These are phyloP conservation scores for Fagus crenata DNA, from an alignment of 306 rosid genomes.

Conservation along the genomic window DNA sequence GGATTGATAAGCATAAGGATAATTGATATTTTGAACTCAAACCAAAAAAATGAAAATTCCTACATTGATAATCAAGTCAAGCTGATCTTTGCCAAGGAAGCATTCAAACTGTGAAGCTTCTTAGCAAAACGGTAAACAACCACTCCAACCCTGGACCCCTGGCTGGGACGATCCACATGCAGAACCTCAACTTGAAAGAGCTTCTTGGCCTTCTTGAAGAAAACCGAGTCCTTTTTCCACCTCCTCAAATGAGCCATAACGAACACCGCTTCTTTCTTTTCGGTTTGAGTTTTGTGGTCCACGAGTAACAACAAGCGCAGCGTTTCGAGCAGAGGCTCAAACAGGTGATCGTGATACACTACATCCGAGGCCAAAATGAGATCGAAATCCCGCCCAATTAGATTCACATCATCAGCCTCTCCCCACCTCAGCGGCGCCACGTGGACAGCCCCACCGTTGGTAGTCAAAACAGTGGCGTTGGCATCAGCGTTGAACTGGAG, in stretches of 20 bases:
- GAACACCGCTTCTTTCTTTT: slow-evolving; percentile 42
- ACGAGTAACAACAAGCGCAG: slow-evolving; percentile 42
- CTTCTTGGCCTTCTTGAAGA: slow-evolving; percentile 83
- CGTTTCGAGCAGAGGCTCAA: slow-evolving; percentile 75
- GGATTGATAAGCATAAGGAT: too few relatives aligned
- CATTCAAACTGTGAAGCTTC: slow-evolving; percentile 22
- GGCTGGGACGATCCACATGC: slow-evolving; percentile 49
- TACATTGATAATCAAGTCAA: not conserved
- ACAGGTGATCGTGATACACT: slow-evolving; percentile 83
- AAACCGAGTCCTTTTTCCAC: slow-evolving; percentile 84
- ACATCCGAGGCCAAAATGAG: slow-evolving; percentile 78
- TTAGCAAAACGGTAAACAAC: slow-evolving; percentile 58
- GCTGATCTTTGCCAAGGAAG: too few relatives aligned
- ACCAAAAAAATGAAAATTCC: not conserved
- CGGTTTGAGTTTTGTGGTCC: not conserved
- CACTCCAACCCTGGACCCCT: slow-evolving; percentile 72
- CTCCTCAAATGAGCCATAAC: slow-evolving; percentile 86
- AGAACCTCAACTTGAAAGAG: slow-evolving; percentile 56
- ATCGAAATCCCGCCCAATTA: slow-evolving; percentile 62
- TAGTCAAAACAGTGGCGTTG: slow-evolving; percentile 45
- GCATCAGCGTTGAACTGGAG: slow-evolving; percentile 68
- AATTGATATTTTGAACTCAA: too few relatives aligned
- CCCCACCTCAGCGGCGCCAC: slow-evolving; percentile 80
- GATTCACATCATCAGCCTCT: slow-evolving; percentile 54
- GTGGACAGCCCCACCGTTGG: slow-evolving; percentile 51